Evolutionary conservation across 177 flowering plant genomes (phyloP).

Genomic region (Vitis hybrid): DNA sequence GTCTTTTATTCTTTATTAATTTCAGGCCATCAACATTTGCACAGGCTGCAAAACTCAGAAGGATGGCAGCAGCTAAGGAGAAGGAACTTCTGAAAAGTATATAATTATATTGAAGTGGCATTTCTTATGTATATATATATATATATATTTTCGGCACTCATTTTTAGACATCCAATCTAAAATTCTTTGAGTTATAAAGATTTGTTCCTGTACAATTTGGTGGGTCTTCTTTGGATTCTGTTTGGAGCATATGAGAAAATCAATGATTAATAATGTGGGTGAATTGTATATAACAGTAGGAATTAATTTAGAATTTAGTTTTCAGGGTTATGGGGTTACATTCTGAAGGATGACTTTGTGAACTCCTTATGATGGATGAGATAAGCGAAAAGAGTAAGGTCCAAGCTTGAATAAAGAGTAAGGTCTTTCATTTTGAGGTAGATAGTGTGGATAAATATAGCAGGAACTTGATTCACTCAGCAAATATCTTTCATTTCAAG

Average conservation of each 20-base stretch:
- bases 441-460: not conserved
- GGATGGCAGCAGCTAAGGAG: constrained; percentile 91
- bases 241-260: not conserved
- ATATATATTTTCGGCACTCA: not conserved
- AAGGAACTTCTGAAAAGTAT: constrained; percentile 78
- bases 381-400: too few species aligned
- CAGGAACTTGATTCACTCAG: not conserved
- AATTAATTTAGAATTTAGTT: not conserved
- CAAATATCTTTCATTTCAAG: not conserved
- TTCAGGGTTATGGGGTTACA: not conserved
- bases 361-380: too few species aligned
- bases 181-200: not conserved
- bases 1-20: constrained; percentile 11
- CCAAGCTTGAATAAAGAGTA: not conserved
- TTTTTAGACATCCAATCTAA: not conserved
- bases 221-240: not conserved
- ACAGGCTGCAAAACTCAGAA: constrained; percentile 88
- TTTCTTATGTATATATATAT: not conserved
- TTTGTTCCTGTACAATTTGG: not conserved
- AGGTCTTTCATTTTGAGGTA: not conserved
- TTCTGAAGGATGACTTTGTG: not conserved
- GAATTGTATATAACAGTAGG: not conserved
- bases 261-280: not conserved
- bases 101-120: constrained; percentile 7
- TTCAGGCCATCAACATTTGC: constrained; percentile 97